Evolutionary conservation across 2,329 filamentous ascomycete genomes (phyloP).

Genomic region (Trichoderma sp.): DNA sequence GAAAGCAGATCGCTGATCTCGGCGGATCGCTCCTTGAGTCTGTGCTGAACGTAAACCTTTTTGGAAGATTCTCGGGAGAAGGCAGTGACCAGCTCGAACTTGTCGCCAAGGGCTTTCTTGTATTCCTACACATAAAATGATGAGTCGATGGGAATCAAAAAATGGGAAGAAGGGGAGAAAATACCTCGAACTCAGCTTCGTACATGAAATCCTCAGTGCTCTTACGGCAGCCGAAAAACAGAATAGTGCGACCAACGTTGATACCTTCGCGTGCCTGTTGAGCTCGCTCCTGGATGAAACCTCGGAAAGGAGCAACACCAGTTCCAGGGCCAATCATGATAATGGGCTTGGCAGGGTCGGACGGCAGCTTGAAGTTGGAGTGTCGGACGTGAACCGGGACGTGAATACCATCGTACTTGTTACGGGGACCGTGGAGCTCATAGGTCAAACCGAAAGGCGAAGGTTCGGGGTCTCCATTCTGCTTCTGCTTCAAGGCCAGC

Average conservation of each 20-base stretch:
- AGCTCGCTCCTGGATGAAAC: conserved; percentile 90
- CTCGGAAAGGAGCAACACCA: conserved; percentile 94
- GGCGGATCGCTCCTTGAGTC: conserved; percentile 77
- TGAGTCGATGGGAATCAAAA: neutral
- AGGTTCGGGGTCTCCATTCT: conserved; percentile 81
- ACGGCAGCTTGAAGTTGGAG: conserved; percentile 98
- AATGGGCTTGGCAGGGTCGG: conserved; percentile 88
- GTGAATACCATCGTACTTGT: conserved; percentile 96
- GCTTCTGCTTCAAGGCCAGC: conserved; percentile 92
- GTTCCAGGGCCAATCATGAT: conserved; percentile 97
- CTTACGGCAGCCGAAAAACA: conserved; percentile 96
- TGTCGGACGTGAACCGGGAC: conserved; percentile 95
- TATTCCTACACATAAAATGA: conserved; percentile 64
- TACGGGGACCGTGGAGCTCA: conserved; percentile 82
- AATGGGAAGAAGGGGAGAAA: conserved; percentile 22
- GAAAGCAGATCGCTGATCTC: conserved; percentile 85
- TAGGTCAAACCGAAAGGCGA: conserved; percentile 85
- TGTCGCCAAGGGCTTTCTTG: conserved; percentile 79
- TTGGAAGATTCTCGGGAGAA: conserved; percentile 87
- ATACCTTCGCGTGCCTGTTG: conserved; percentile 78
- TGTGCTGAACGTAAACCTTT: conserved; percentile 97
- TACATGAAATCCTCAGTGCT: conserved; percentile 91
- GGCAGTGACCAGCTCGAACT: conserved; percentile 86
- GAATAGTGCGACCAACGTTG: conserved; percentile 79
- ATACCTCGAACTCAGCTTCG: conserved; percentile 86